Conservation (phyloP, 2,329 filamentous ascomycete genomes). For the Davidsoniella eucalypti region DNA sequence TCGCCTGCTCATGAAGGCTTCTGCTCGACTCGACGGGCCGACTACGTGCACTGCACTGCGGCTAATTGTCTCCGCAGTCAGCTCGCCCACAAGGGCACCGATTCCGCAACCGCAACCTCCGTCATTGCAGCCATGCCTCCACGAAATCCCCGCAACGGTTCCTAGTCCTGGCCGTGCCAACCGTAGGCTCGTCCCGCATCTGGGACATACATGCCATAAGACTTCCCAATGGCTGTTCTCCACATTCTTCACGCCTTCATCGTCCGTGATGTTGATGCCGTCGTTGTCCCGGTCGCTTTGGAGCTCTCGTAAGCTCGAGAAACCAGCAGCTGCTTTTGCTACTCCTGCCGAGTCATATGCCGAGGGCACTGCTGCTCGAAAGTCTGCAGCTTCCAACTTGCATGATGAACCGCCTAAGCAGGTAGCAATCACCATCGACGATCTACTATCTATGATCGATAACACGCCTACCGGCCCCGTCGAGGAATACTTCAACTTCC, state of each 20-base stretch:
- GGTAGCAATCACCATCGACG: conserved; percentile 17
- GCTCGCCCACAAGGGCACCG: neutral
- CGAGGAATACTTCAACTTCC: conserved; percentile 35
- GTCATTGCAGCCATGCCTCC: neutral
- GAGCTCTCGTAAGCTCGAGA: neutral
- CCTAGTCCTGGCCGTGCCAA: neutral
- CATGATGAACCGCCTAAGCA: too few relatives aligned
- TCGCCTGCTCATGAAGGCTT: conserved; percentile 38
- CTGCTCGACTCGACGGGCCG: conserved; percentile 42
- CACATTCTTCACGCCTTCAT: conserved; percentile 20
- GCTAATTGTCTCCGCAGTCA: conserved; percentile 16
- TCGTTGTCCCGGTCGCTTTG: conserved; percentile 2
- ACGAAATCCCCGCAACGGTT: neutral
- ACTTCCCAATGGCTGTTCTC: conserved; percentile 23
- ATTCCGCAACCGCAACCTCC: neutral
- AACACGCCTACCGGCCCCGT: conserved; percentile 26
- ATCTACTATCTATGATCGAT: conserved; percentile 37
- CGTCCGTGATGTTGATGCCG: conserved; percentile 7
- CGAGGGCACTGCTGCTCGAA: neutral
- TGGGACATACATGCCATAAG: conserved; percentile 6
- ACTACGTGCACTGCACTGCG: conserved; percentile 41
- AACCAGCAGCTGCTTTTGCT: neutral
- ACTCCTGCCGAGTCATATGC: too few relatives aligned
- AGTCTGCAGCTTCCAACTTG: neutral
- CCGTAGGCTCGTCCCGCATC: neutral